phyloP scores from a whole-genome alignment of 2,329 filamentous ascomycete genomes.

The Coniochaeta sp. region DNA sequence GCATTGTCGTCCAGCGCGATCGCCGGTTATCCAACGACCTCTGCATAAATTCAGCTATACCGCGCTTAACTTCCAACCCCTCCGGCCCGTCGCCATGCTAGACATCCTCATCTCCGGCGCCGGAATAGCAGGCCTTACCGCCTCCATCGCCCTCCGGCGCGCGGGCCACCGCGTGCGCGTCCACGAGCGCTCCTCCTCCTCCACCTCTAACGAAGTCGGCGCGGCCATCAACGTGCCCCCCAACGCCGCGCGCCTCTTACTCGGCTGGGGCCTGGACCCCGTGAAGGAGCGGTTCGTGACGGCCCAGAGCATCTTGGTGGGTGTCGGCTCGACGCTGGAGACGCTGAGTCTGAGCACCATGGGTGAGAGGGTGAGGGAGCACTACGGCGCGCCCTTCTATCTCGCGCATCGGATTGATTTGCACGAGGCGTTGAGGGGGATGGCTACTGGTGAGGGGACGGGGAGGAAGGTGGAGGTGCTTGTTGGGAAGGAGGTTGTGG shows the following conservation, averaged over 20 bases:
- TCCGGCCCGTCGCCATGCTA: no score
- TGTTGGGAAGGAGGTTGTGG: slow-evolving; percentile 11
- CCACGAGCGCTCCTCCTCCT: slow-evolving; percentile 27
- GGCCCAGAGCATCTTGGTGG: slow-evolving; percentile 13
- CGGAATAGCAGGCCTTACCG: slow-evolving; percentile 28
- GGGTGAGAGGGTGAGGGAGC: neutral
- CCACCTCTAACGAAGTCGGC: slow-evolving; percentile 27
- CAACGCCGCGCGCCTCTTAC: slow-evolving; percentile 27
- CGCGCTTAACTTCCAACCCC: no score
- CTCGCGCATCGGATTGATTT: slow-evolving; percentile 31
- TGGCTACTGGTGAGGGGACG: slow-evolving; percentile 7
- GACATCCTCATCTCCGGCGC: slow-evolving; percentile 26
- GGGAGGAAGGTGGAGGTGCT: neutral
- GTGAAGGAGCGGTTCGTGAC: slow-evolving; percentile 18
- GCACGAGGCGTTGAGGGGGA: slow-evolving; percentile 16
- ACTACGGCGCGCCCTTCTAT: slow-evolving; percentile 14
- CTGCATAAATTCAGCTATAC: no score
- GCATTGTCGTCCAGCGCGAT: no score
- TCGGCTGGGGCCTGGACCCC: slow-evolving; percentile 27
- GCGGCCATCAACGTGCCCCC: slow-evolving; percentile 31
- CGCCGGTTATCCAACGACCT: no score
- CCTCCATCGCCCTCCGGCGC: slow-evolving; percentile 25
- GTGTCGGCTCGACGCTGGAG: slow-evolving; percentile 20
- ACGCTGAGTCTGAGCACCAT: neutral
- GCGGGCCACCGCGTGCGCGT: slow-evolving; percentile 25